Percentiles rank a stretch among this genome's conserved stretches.
These are phyloP conservation scores for Beauveria rudraprayagi DNA, from an alignment of 2,329 filamentous ascomycete species.

Conservation along the genomic window DNA sequence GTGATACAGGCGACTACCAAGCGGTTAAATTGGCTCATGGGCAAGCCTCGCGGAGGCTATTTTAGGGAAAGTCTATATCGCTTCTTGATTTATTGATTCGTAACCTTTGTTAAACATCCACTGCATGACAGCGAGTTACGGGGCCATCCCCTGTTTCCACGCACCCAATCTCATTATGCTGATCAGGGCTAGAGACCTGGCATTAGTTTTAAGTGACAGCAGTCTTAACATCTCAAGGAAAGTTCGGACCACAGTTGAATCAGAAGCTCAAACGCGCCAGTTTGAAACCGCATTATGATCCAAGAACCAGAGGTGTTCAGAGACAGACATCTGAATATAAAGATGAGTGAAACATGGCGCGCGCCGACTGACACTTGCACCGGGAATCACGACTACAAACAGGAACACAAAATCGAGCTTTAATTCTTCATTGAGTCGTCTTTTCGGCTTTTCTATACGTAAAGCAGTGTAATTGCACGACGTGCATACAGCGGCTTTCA, in stretches of 20 bases:
- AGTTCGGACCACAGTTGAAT: background rate
- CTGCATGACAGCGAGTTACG: background rate
- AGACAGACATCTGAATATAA: no score
- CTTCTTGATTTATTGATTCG: background rate
- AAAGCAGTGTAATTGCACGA: background rate
- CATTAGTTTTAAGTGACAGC: background rate
- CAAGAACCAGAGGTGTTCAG: no score
- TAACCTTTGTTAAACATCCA: background rate
- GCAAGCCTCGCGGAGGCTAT: background rate
- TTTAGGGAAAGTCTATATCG: background rate
- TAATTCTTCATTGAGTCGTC: conserved; percentile 16
- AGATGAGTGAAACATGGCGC: no score
- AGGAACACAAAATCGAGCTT: conserved; percentile 13
- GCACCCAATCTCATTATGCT: background rate
- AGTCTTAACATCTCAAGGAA: background rate
- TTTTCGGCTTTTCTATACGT: conserved; percentile 7
- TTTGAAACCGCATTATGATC: no score
- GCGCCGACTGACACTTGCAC: no score
- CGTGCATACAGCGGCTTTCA: background rate
- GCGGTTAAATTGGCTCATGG: background rate
- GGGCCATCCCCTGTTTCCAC: background rate
- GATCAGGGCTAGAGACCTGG: background rate
- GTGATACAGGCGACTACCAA: background rate
- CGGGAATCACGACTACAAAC: background rate
- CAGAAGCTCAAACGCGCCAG: no score